Evolutionary conservation across 2,329 filamentous ascomycete species (phyloP).

Genomic region (Diaporthe velutina): DNA sequence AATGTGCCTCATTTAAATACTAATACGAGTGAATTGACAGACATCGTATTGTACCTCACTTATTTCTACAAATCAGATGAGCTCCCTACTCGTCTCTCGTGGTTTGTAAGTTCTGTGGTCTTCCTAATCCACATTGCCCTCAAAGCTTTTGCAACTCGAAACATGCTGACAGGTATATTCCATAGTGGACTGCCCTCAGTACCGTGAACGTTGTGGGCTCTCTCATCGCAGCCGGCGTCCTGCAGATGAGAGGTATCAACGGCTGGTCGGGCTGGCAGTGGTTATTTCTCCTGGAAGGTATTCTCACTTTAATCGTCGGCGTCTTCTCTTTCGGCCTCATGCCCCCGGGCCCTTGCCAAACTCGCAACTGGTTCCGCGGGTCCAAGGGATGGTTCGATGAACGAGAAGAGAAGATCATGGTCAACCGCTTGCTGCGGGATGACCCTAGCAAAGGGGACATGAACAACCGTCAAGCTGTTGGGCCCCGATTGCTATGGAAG

Average conservation of each 20-base stretch:
- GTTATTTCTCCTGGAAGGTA: slow-evolving; percentile 65
- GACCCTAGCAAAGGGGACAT: slow-evolving; percentile 73
- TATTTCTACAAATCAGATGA: slow-evolving; percentile 83
- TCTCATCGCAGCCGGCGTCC: slow-evolving; percentile 66
- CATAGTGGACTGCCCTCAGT: slow-evolving; percentile 76
- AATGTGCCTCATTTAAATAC: no score
- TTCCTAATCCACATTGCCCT: no score
- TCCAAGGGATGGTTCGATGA: slow-evolving; percentile 73
- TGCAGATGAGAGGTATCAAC: slow-evolving; percentile 64
- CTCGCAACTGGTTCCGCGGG: slow-evolving; percentile 68
- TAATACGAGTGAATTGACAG: slow-evolving; percentile 41
- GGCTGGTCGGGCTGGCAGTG: slow-evolving; percentile 59
- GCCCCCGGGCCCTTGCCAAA: slow-evolving; percentile 62
- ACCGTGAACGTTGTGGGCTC: slow-evolving; percentile 66
- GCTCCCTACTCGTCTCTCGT: slow-evolving; percentile 72
- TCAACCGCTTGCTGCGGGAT: slow-evolving; percentile 71
- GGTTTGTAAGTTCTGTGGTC: slow-evolving; percentile 24
- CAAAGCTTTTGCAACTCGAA: no score
- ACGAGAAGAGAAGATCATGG: slow-evolving; percentile 71
- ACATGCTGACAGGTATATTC: slow-evolving; percentile 54
- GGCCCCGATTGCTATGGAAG: slow-evolving; percentile 61
- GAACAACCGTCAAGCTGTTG: slow-evolving; percentile 68
- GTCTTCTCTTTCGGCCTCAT: slow-evolving; percentile 59
- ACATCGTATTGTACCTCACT: slow-evolving; percentile 75
- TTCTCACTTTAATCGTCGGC: slow-evolving; percentile 56